Conservation (phyloP, 2,329 filamentous ascomycete genomes). For the Colletotrichum simmondsii region DNA sequence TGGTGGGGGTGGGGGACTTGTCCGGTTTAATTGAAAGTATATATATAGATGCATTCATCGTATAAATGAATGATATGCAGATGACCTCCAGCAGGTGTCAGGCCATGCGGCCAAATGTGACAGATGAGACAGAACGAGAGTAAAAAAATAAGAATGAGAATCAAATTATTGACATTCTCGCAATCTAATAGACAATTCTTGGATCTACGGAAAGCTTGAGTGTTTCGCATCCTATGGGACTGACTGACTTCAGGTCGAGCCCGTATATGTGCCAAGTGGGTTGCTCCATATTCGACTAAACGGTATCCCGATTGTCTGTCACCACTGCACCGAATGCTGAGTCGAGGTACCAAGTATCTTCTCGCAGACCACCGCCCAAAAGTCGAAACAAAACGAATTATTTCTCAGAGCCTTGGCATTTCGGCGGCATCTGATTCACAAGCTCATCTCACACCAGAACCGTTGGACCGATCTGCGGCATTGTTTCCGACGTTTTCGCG, state of each 20-base stretch:
- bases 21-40: not conserved
- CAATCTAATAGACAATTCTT: too few relatives aligned
- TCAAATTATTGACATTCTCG: too few relatives aligned
- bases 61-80: too few relatives aligned
- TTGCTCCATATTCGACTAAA: constrained; percentile 1
- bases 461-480: not conserved
- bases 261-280: not conserved
- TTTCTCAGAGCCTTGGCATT: not conserved
- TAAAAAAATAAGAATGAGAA: too few relatives aligned
- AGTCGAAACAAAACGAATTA: constrained; percentile 6
- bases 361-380: not conserved
- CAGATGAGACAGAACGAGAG: too few relatives aligned
- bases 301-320: constrained; percentile 12
- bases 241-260: not conserved
- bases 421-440: not conserved
- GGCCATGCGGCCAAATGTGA: too few relatives aligned
- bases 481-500: not conserved
- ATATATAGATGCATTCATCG: not conserved
- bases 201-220: not conserved
- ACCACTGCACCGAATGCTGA: constrained; percentile 16
- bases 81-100: too few relatives aligned
- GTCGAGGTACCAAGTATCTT: constrained; percentile 18
- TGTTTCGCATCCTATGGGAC: not conserved
- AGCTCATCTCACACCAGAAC: not conserved
- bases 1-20: constrained; percentile 30